Conservation (phyloP, 1,284 basidiomycete species). For the Tylopilus orsonianus region DNA sequence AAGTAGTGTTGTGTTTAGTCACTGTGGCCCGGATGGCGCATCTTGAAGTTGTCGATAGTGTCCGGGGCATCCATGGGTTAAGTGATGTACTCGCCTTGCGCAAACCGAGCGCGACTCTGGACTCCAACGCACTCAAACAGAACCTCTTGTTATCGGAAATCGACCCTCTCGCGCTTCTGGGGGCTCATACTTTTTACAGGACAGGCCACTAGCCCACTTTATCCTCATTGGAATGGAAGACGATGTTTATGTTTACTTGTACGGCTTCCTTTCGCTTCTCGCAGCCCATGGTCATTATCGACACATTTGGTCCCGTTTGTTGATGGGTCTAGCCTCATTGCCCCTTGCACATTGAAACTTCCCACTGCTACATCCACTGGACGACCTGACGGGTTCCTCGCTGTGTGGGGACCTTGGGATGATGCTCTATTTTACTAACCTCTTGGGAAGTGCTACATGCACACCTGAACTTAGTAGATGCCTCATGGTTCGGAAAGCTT, state of each 20-base stretch:
- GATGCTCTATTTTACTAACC: constrained; percentile 59
- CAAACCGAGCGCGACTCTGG: constrained; percentile 39
- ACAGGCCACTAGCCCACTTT: constrained; percentile 94
- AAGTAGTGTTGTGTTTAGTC: constrained; percentile 68
- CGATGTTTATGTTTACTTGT: constrained; percentile 78
- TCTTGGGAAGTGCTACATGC: constrained; percentile 73
- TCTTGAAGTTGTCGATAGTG: constrained; percentile 78
- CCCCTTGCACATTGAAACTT: constrained; percentile 88
- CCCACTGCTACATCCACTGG: constrained; percentile 46
- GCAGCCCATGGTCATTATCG: constrained; percentile 44
- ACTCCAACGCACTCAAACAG: constrained; percentile 16
- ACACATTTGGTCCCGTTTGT: constrained; percentile 79
- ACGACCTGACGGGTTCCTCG: constrained; percentile 33
- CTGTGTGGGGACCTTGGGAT: constrained; percentile 60
- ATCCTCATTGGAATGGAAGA: constrained; percentile 93
- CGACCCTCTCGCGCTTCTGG: constrained; percentile 74
- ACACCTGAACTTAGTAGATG: constrained; percentile 85
- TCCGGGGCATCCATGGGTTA: constrained; percentile 68
- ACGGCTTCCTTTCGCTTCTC: constrained; percentile 71
- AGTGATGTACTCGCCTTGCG: constrained; percentile 48
- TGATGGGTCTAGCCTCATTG: constrained; percentile 67
- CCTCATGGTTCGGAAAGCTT: constrained; percentile 99
- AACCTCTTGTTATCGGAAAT: constrained; percentile 59
- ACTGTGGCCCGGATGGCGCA: constrained; percentile 68
- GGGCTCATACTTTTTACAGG: constrained; percentile 75